Percentiles rank a stretch among this genome's conserved stretches.
Evolutionary conservation across 2,329 filamentous ascomycete species (phyloP).

Genomic region (Volutella citrinella): DNA sequence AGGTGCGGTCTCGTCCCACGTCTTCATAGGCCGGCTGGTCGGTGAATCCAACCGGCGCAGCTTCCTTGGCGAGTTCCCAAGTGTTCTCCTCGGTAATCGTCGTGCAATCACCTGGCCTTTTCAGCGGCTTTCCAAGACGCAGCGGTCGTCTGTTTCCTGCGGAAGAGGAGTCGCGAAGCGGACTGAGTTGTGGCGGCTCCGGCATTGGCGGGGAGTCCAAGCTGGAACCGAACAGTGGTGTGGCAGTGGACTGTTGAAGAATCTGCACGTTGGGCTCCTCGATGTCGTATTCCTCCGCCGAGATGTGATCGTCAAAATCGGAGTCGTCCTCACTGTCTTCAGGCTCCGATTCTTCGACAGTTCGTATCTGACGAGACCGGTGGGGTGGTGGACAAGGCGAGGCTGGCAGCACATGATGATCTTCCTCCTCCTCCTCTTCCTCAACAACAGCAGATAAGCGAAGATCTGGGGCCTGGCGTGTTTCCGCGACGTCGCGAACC

Average conservation of each 20-base stretch:
- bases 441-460: constrained; percentile 46
- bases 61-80: constrained; percentile 35
- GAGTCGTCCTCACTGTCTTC: constrained; percentile 36
- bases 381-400: constrained; percentile 27
- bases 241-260: constrained; percentile 41
- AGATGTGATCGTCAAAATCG: constrained; percentile 43
- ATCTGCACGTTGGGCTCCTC: constrained; percentile 45
- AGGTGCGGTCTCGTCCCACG: constrained; percentile 20
- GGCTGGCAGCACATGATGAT: constrained; percentile 11
- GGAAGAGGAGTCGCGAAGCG: constrained; percentile 49
- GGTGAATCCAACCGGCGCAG: constrained; percentile 11
- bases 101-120: constrained; percentile 40
- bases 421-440: constrained; percentile 29
- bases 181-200: constrained; percentile 45
- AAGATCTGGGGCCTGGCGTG: constrained; percentile 34
- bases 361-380: constrained; percentile 13
- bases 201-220: constrained; percentile 45
- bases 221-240: constrained; percentile 21
- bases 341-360: constrained; percentile 21
- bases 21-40: constrained; percentile 4
- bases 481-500: constrained; percentile 50
- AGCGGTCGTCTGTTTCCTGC: constrained; percentile 46
- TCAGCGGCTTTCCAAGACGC: constrained; percentile 15
- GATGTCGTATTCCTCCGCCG: constrained; percentile 40
- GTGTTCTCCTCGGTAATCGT: constrained; percentile 48